Conservation (phyloP, 176 grass and related monocot genomes). For the Triticum timopheevii region DNA sequence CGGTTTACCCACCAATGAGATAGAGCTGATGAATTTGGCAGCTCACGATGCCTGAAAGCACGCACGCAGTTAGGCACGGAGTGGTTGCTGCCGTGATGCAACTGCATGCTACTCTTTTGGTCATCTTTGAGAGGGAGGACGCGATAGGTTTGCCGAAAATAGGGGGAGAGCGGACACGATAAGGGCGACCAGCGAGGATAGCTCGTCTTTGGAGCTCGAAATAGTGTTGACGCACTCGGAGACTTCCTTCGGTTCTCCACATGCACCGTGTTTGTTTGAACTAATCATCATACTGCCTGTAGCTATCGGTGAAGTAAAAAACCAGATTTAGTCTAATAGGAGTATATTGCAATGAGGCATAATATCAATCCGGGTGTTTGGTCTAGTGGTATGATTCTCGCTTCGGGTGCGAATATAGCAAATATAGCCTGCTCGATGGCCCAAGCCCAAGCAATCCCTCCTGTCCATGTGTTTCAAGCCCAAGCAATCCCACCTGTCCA, state of each 20-base stretch:
- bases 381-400: conserved; percentile 99
- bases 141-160: not conserved
- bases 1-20: conserved; percentile 34
- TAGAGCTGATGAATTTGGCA: conserved; percentile 22
- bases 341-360: fast-evolving
- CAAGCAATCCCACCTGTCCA: too few relatives aligned
- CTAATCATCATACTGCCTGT: too few relatives aligned
- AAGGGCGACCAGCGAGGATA: not conserved
- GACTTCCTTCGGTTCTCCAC: too few relatives aligned
- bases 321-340: too few relatives aligned
- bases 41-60: not conserved
- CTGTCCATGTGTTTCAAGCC: too few relatives aligned
- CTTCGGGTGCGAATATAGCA: conserved; percentile 78
- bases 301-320: too few relatives aligned
- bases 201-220: too few relatives aligned
- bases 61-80: not conserved
- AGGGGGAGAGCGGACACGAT: not conserved
- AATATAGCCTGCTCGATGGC: not conserved
- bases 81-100: conserved; percentile 2
- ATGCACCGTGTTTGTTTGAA: too few relatives aligned
- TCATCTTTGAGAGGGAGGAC: not conserved
- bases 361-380: conserved; percentile 46
- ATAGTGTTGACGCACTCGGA: too few relatives aligned
- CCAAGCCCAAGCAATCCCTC: not conserved
- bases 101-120: not conserved